Percentiles rank a stretch among this genome's conserved stretches.
phyloP scores from a whole-genome alignment of 2,329 filamentous ascomycete genomes.

The Gremmenia infestans region DNA sequence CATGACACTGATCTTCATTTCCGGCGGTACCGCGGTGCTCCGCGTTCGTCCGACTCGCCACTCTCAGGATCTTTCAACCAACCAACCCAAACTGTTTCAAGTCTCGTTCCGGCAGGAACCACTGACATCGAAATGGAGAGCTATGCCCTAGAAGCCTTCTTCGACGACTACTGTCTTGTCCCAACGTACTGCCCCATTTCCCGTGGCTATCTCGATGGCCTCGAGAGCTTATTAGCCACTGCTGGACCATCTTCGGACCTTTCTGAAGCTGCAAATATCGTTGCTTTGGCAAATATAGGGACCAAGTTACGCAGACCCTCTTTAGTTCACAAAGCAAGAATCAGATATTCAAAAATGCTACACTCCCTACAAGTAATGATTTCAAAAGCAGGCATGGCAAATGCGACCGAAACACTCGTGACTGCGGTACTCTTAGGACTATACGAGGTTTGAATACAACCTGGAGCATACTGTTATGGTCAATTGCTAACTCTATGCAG shows the following conservation, averaged over 20 bases:
- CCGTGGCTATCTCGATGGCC: slow-evolving; percentile 17
- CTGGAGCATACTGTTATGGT: not conserved
- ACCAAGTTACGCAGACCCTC: slow-evolving; percentile 11
- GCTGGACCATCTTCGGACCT: slow-evolving; percentile 13
- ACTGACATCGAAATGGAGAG: slow-evolving; percentile 8
- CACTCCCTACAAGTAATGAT: slow-evolving; percentile 9
- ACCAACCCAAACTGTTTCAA: slow-evolving; percentile 2
- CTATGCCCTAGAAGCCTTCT: slow-evolving; percentile 12
- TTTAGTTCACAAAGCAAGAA: slow-evolving; percentile 7
- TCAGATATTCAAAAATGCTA: slow-evolving; percentile 12
- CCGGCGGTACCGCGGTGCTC: not conserved
- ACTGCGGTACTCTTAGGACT: slow-evolving; percentile 19
- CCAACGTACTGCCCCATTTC: slow-evolving; percentile 14
- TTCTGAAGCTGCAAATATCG: slow-evolving; percentile 14
- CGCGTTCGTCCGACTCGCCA: too few species aligned
- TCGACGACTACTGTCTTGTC: slow-evolving; percentile 18
- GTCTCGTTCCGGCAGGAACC: not conserved
- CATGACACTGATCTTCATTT: not conserved
- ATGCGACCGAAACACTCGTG: slow-evolving; percentile 6
- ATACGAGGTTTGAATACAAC: slow-evolving; percentile 12
- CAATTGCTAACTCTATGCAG: not conserved
- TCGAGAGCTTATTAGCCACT: slow-evolving; percentile 10
- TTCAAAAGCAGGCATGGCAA: not conserved
- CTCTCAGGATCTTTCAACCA: not conserved
- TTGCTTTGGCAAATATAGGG: slow-evolving; percentile 15